Percentiles rank a stretch among this genome's conserved stretches.
Conservation (phyloP, 345 rosid genomes). For the Diplotaxis tenuifolia region DNA sequence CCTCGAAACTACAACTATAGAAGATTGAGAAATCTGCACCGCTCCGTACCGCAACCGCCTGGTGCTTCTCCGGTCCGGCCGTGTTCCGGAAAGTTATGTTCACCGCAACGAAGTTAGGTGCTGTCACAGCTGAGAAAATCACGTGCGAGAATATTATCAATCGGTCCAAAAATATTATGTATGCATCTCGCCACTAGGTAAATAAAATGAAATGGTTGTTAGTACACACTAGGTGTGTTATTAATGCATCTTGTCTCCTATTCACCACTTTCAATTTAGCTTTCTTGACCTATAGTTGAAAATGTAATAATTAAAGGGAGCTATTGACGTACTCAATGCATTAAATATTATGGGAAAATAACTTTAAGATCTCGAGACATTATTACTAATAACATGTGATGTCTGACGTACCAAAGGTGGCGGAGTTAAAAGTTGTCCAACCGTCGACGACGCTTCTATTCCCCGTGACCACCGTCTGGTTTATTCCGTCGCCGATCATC, state of each 20-base stretch:
- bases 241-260: conserved; percentile 19
- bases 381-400: conserved; percentile 24
- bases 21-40: conserved; percentile 81
- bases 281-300: conserved; percentile 18
- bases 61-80: conserved; percentile 82
- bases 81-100: conserved; percentile 85
- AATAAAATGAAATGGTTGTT: neutral
- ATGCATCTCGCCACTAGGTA: neutral
- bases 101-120: conserved; percentile 75
- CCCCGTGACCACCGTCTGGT: conserved; percentile 76
- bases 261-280: conserved; percentile 11
- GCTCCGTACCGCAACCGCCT: conserved; percentile 77
- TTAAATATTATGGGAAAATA: conserved; percentile 1
- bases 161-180: neutral
- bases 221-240: conserved; percentile 1
- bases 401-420: conserved; percentile 57
- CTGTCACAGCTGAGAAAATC: conserved; percentile 65
- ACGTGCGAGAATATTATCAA: neutral
- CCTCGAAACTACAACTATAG: conserved; percentile 84
- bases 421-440: conserved; percentile 92
- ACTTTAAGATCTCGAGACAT: conserved; percentile 17
- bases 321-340: conserved; percentile 10
- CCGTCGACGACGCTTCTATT: conserved; percentile 79
- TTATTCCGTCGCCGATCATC: conserved; percentile 92
- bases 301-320: conserved; percentile 20